phyloP scores from a whole-genome alignment of 345 rosid genomes.

The Diplotaxis tenuifolia region DNA sequence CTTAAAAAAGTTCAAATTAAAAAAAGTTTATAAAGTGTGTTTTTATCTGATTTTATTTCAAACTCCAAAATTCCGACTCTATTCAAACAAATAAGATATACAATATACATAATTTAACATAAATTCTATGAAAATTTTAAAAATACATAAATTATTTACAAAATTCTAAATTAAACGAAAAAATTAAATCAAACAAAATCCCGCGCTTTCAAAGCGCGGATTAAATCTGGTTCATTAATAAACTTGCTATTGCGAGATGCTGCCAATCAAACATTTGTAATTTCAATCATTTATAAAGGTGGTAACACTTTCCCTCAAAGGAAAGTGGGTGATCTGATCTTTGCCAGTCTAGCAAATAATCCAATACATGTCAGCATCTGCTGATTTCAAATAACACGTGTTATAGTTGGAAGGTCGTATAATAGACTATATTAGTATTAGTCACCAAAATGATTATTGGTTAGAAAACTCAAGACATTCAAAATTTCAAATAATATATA shows the following conservation, averaged over 20 bases:
- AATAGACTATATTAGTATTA: not conserved
- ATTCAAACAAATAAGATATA: too few relatives aligned
- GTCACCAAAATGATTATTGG: slow-evolving; percentile 9
- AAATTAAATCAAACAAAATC: too few relatives aligned
- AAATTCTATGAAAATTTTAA: too few relatives aligned
- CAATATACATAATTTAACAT: too few relatives aligned
- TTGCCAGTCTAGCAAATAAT: slow-evolving; percentile 20
- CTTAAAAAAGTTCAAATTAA: too few relatives aligned
- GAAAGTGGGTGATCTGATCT: slow-evolving; percentile 20
- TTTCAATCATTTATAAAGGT: not conserved
- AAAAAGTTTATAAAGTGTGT: too few relatives aligned
- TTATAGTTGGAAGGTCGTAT: slow-evolving; percentile 9
- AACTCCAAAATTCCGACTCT: too few relatives aligned
- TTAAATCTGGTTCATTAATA: too few relatives aligned
- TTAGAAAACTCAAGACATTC: not conserved
- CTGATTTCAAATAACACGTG: slow-evolving; percentile 10
- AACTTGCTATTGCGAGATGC: not conserved
- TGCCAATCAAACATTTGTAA: not conserved
- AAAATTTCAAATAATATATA: not conserved
- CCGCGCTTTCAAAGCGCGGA: too few relatives aligned
- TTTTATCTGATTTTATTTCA: too few relatives aligned
- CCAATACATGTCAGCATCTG: slow-evolving; percentile 24
- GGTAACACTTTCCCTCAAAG: slow-evolving; percentile 11
- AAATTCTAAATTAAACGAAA: too few relatives aligned
- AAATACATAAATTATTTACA: too few relatives aligned